Evolutionary conservation across 148 eudicot genomes (phyloP), one percentile per base, ranked within the genome.

Genomic region (Gaultheria prostrata): DNA sequence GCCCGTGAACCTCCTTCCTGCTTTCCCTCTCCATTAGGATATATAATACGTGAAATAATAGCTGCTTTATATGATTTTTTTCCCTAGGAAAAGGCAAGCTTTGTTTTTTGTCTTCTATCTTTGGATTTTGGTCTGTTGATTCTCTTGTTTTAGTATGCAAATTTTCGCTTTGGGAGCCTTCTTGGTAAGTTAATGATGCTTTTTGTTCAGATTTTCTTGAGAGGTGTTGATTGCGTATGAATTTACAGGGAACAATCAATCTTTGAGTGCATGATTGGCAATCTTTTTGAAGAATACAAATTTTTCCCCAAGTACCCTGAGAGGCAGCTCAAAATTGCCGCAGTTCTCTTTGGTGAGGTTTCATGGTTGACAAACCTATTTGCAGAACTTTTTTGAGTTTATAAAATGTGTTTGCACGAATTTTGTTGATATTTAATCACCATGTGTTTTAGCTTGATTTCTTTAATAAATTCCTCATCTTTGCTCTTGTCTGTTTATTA

Each of bases 301-400:
- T 96, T 96, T 83, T 91, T 96, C 86, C 89, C 93, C 82, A 96
- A 92, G 86, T 96, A 94, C 85, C 99, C 99, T 79, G 99, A 96
- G 51, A 92, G 83, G 87, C 98, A 96, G 89, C 98, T 96, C 89
- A 92, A 89, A 82, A 85, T 93, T 85, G 97, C 98, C 53, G 99
- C 99, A 46, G 82, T 89, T 57, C 91, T 96, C 67, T 94, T 94
- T 87, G 99, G 99, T 96, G 85, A 85, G 94, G 77, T 67, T 73
- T 71, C 45, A 12, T 6, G 1, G 28, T 74, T 28, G 43, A 71
- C 32, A 46, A 6, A 48, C 63, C 51, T 45, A 11, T 56, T 70
- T 59, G 81, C 30, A 30, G 63, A 26, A 18, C 45, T 49, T 28
- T 49, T 43, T 21, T 33, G 50, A 65, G 12, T 70, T 50, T 35